Base-by-base conservation (phyloP, 768 basidiomycete species). In the Strobilomyces echinocephalus region DNA sequence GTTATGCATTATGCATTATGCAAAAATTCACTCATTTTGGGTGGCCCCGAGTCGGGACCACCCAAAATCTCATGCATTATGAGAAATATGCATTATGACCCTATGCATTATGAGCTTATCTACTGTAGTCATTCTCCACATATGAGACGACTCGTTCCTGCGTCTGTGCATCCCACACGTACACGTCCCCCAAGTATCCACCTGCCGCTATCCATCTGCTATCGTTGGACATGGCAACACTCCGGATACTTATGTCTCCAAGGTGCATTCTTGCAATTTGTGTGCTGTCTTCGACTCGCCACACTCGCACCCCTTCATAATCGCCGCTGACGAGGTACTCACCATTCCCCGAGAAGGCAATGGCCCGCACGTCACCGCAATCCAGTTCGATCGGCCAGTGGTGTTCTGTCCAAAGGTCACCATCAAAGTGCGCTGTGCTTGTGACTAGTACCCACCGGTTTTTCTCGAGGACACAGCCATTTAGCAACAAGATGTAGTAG, bases 211-310 rank as follows among this genome's bases (percentile, higher is more conserved):
- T 45, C 28, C 1, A 31, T 18, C 4, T n/a, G 16, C 16, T 30
- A 9, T 45, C 43, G 30, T 31, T 31, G 8, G 46, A 47, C 34
- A 26, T 20, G 7, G 46, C 46, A 8, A 46, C 12, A 35, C 46
- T 21, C 4, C 3, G 4, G 33, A 35, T 14, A 0, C 0, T 1
- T 8, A 2, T 12, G 1, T 15, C 34, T 9, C 9, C n/a, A n/a
- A n/a, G n/a, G n/a, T n/a, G 9, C 33, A 46, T 24, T 1, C 20
- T 35, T 12, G 20, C 33, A 4, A 35, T 24, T 16, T 24, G 10
- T 21, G 12, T 20, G 14, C 15, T 14, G 7, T 44, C 42, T n/a
- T 30, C 20, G 8, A 30, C 28, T 10, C 16, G 15, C 42, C 46
- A 46, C 14, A 46, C 33, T 24, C 8, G 21, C 15, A 35, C 46